phyloP scores from a whole-genome alignment of 2,329 filamentous ascomycete species.

The Apiospora hydei region DNA sequence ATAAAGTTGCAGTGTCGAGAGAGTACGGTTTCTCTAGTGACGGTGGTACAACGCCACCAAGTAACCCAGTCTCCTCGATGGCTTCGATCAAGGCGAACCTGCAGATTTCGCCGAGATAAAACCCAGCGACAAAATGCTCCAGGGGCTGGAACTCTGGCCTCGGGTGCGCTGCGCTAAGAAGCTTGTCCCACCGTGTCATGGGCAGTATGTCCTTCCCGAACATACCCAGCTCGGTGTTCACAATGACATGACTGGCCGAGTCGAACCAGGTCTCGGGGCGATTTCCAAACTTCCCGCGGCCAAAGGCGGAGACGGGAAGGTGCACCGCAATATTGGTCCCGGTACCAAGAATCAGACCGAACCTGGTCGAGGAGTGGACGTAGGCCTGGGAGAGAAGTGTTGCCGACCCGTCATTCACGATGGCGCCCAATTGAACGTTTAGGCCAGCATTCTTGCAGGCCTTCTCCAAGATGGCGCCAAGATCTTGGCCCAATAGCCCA shows the following conservation, averaged over 20 bases:
- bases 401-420: conserved; percentile 74
- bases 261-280: conserved; percentile 64
- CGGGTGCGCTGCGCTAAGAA: conserved; percentile 56
- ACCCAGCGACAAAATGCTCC: conserved; percentile 63
- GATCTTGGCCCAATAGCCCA: conserved; percentile 64
- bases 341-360: conserved; percentile 72
- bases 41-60: conserved; percentile 64
- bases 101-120: conserved; percentile 71
- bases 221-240: conserved; percentile 74
- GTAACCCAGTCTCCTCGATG: conserved; percentile 58
- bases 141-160: conserved; percentile 53
- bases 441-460: conserved; percentile 61
- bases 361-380: conserved; percentile 62
- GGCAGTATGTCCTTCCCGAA: conserved; percentile 67
- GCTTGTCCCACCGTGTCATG: conserved; percentile 66
- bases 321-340: conserved; percentile 72
- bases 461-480: conserved; percentile 63
- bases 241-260: conserved; percentile 66
- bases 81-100: conserved; percentile 66
- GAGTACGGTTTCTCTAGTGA: conserved; percentile 62
- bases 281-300: conserved; percentile 61
- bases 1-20: conserved; percentile 67
- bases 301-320: conserved; percentile 64
- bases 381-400: conserved; percentile 71
- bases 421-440: conserved; percentile 63